phyloP scores from a whole-genome alignment of 176 grass and related monocot species.

The Cenchrus purpureus region DNA sequence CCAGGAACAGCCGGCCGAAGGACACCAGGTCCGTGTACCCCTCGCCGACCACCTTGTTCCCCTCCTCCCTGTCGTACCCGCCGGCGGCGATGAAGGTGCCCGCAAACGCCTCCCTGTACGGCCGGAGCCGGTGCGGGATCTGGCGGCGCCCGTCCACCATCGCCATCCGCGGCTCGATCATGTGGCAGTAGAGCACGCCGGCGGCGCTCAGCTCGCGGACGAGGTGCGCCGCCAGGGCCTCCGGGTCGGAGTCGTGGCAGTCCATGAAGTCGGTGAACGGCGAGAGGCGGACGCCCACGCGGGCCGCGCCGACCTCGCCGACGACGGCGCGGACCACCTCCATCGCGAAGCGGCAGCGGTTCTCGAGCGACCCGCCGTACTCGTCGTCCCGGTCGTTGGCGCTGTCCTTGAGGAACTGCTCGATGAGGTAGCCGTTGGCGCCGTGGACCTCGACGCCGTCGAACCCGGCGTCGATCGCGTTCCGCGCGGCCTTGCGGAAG shows the following conservation, averaged over 20 bases:
- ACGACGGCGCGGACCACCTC: slow-evolving; percentile 42
- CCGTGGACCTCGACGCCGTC: slow-evolving; percentile 68
- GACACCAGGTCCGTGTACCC: slow-evolving; percentile 52
- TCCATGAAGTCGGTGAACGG: slow-evolving; percentile 48
- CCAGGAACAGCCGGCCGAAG: slow-evolving; percentile 45
- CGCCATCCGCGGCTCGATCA: slow-evolving; percentile 5
- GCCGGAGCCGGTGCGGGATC: slow-evolving; percentile 14
- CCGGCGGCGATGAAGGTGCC: slow-evolving; percentile 34
- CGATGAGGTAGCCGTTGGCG: slow-evolving; percentile 55
- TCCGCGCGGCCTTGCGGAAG: slow-evolving; percentile 62
- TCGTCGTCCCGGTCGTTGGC: slow-evolving; percentile 55
- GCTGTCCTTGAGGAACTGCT: slow-evolving; percentile 72
- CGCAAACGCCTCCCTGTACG: background rate
- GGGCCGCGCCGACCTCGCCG: slow-evolving; percentile 36
- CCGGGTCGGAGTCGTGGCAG: slow-evolving; percentile 54
- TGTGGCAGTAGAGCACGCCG: slow-evolving; percentile 32
- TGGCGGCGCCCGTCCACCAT: background rate
- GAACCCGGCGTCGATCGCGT: slow-evolving; percentile 65
- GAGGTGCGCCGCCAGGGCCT: slow-evolving; percentile 6
- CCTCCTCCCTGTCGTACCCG: slow-evolving; percentile 55
- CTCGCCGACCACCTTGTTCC: slow-evolving; percentile 43
- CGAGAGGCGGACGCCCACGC: slow-evolving; percentile 40
- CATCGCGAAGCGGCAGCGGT: slow-evolving; percentile 55
- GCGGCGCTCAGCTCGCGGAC: background rate
- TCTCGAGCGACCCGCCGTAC: slow-evolving; percentile 46